These are phyloP conservation scores for Cytospora paraplurivora DNA, from an alignment of 2,329 filamentous ascomycete genomes.

Conservation along the genomic window DNA sequence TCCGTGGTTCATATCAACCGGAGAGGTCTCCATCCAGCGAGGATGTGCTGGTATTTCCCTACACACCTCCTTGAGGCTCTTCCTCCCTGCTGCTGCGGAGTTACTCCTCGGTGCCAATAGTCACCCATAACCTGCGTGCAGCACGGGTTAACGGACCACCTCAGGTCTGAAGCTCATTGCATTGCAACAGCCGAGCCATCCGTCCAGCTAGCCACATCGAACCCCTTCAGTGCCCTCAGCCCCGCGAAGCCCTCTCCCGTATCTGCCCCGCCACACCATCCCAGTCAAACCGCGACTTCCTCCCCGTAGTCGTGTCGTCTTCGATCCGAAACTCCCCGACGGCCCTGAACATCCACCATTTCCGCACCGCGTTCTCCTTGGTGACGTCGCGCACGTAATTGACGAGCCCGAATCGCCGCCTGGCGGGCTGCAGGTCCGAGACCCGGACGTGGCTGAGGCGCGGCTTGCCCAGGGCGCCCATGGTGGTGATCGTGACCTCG, in stretches of 20 bases:
- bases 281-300: conserved; percentile 38
- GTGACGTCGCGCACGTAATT: conserved; percentile 41
- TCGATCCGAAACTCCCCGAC: conserved; percentile 42
- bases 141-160: too few species aligned
- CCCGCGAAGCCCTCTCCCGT: neutral
- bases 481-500: conserved; percentile 55
- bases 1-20: too few species aligned
- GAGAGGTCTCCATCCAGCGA: too few species aligned
- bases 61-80: too few species aligned
- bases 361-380: conserved; percentile 35
- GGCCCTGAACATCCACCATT: conserved; percentile 43
- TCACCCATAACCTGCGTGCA: too few species aligned
- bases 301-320: conserved; percentile 32
- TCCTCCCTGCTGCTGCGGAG: too few species aligned
- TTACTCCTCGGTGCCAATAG: too few species aligned
- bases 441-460: conserved; percentile 42
- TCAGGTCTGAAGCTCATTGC: too few species aligned
- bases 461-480: conserved; percentile 58
- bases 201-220: too few species aligned
- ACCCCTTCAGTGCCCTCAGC: neutral
- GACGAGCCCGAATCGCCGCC: conserved; percentile 41
- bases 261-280: conserved; percentile 8
- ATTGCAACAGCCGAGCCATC: too few species aligned
- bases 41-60: too few species aligned
- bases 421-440: conserved; percentile 39